A percentile compares a stretch with the other conserved stretches of the same genome.
These are phyloP conservation scores for Papilionanthe hybrid DNA, from an alignment of 116 monocot species.

Conservation along the genomic window DNA sequence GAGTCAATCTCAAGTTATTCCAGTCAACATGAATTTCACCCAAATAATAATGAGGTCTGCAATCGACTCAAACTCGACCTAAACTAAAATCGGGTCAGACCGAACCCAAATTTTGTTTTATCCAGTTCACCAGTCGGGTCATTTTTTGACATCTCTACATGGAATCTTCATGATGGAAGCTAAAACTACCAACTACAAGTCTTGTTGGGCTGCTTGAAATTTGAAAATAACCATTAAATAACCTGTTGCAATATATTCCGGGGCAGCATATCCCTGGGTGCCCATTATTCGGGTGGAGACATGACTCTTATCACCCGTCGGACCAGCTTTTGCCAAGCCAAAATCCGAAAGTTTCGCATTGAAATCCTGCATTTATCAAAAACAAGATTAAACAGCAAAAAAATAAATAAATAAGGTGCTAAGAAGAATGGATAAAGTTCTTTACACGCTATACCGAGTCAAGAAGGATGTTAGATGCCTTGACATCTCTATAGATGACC, in stretches of 20 bases:
- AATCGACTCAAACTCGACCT: too few relatives aligned
- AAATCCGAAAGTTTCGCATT: slow-evolving; percentile 68
- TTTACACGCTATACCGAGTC: slow-evolving; percentile 40
- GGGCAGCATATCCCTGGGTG: slow-evolving; percentile 72
- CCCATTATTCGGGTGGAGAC: slow-evolving; percentile 69
- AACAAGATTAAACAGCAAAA: neutral
- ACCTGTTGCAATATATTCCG: slow-evolving; percentile 80
- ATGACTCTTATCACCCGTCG: slow-evolving; percentile 65
- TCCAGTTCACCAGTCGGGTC: too few relatives aligned
- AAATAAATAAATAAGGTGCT: neutral
- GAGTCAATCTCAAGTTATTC: too few relatives aligned
- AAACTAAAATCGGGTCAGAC: too few relatives aligned
- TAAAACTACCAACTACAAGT: too few relatives aligned
- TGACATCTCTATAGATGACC: slow-evolving; percentile 75
- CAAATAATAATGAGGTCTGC: too few relatives aligned
- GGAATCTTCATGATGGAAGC: too few relatives aligned
- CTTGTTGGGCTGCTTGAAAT: too few relatives aligned
- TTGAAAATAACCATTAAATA: neutral
- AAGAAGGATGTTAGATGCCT: slow-evolving; percentile 74
- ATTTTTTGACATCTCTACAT: too few relatives aligned
- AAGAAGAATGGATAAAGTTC: neutral
- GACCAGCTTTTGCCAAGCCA: slow-evolving; percentile 77
- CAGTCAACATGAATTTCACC: too few relatives aligned
- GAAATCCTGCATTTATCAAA: slow-evolving; percentile 45
- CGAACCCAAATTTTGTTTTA: too few relatives aligned